These are phyloP conservation scores for Penicillium herquei DNA, from an alignment of 495 filamentous ascomycete genomes.

Conservation along the genomic window DNA sequence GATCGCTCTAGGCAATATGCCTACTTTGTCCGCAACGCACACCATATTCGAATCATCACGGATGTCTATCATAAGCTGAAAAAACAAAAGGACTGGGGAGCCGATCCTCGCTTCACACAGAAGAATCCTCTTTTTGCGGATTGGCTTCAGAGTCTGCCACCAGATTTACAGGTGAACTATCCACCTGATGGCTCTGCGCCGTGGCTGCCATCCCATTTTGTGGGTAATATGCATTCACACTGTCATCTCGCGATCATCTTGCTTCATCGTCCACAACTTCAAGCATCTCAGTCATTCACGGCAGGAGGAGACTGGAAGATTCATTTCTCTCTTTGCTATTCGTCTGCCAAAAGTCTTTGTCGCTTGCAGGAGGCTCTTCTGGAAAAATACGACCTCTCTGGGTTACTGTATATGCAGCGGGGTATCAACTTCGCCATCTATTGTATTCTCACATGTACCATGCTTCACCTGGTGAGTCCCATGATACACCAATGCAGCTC, in stretches of 20 bases:
- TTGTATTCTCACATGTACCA: slow-evolving; percentile 84
- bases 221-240: slow-evolving; percentile 91
- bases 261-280: slow-evolving; percentile 83
- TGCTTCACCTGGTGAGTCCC: slow-evolving; percentile 83
- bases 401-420: slow-evolving; percentile 88
- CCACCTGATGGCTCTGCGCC: slow-evolving; percentile 77
- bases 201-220: slow-evolving; percentile 84
- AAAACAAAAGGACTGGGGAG: slow-evolving; percentile 83
- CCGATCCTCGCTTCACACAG: slow-evolving; percentile 79
- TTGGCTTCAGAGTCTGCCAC: slow-evolving; percentile 76
- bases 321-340: slow-evolving; percentile 83
- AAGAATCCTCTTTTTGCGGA: slow-evolving; percentile 69
- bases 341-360: slow-evolving; percentile 84
- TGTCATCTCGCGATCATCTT: slow-evolving; percentile 86
- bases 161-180: slow-evolving; percentile 76
- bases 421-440: slow-evolving; percentile 97
- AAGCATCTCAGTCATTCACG: slow-evolving; percentile 69
- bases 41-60: slow-evolving; percentile 75
- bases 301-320: slow-evolving; percentile 79
- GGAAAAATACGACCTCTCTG: slow-evolving; percentile 71
- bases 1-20: slow-evolving; percentile 78
- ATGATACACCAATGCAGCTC: neutral
- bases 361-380: slow-evolving; percentile 87
- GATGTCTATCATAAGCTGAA: slow-evolving; percentile 74
- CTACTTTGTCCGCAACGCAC: slow-evolving; percentile 73